These are phyloP conservation scores for Mallotus repandus DNA, from an alignment of 441 rosid genomes.

Conservation along the genomic window DNA sequence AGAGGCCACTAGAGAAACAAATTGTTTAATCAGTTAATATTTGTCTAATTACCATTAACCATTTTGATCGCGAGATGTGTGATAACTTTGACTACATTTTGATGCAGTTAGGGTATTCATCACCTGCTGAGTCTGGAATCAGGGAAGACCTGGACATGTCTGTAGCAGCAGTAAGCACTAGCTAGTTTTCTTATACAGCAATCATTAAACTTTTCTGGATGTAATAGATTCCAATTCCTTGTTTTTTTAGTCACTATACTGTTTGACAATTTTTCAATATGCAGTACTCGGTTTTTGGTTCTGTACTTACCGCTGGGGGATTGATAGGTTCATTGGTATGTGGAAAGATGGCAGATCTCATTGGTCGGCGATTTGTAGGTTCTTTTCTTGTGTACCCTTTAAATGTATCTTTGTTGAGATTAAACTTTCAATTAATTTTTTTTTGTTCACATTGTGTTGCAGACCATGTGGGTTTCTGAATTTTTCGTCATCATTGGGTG, in stretches of 20 bases:
- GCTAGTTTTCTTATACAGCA: too few relatives aligned
- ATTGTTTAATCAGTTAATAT: too few relatives aligned
- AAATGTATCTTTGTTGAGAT: background rate
- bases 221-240: too few relatives aligned
- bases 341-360: constrained; percentile 35
- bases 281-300: constrained; percentile 47
- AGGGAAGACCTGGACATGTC: constrained; percentile 46
- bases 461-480: constrained; percentile 67
- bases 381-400: background rate
- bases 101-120: constrained; percentile 44
- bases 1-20: too few relatives aligned
- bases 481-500: constrained; percentile 50
- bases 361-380: constrained; percentile 40
- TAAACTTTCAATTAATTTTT: background rate
- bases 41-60: too few relatives aligned
- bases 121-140: constrained; percentile 49
- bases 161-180: constrained; percentile 33
- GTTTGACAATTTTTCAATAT: background rate
- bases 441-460: constrained; percentile 10
- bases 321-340: constrained; percentile 36
- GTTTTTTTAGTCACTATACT: too few relatives aligned
- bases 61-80: too few relatives aligned
- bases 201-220: background rate
- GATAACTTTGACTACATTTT: too few relatives aligned
- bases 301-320: constrained; percentile 42